A percentile compares a stretch with the other conserved stretches of the same genome.
phyloP scores from a whole-genome alignment of 169 alveolate species.

The Theileria orientalis region DNA sequence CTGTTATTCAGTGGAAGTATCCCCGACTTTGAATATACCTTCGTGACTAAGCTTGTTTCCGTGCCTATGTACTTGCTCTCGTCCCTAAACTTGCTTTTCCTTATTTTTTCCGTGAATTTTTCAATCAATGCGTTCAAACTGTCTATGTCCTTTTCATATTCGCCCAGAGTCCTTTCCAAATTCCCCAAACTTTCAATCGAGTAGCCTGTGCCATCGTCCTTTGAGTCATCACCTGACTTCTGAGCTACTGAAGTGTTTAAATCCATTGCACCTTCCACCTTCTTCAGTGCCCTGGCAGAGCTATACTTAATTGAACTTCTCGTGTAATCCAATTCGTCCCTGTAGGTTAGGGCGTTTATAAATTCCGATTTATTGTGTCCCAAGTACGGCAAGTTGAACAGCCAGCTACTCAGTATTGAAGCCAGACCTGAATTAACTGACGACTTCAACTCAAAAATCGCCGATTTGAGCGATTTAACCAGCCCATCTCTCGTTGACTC shows the following conservation, averaged over 20 bases:
- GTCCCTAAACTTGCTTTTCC: neutral
- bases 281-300: neutral
- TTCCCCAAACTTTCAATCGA: neutral
- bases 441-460: neutral
- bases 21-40: neutral
- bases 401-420: neutral
- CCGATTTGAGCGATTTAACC: slow-evolving; percentile 8
- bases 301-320: neutral
- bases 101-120: neutral
- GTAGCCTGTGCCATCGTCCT: neutral
- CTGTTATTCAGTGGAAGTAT: neutral
- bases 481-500: slow-evolving; percentile 13
- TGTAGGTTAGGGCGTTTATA: neutral
- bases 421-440: neutral
- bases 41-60: slow-evolving; percentile 5
- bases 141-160: neutral
- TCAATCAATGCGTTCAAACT: neutral
- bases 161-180: neutral
- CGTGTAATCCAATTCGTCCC: neutral
- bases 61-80: neutral
- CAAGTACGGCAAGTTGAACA: neutral
- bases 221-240: neutral
- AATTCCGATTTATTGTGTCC: neutral
- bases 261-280: neutral
- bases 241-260: neutral